Conservation (phyloP, 495 filamentous ascomycete genomes). For the Usnea hakonensis region DNA sequence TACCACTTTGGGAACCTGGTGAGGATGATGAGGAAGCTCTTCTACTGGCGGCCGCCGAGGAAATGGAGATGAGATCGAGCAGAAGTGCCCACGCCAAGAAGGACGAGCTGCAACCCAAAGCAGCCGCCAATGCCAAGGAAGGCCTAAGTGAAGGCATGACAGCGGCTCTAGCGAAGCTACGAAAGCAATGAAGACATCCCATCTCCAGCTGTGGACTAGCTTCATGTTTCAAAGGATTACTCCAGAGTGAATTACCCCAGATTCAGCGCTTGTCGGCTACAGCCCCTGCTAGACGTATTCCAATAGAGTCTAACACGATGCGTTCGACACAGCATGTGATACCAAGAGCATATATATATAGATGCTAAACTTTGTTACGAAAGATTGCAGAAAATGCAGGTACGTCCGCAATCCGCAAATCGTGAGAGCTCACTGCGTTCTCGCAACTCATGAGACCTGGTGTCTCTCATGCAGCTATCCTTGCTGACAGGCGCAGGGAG, state of each 20-base stretch:
- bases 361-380: neutral
- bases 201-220: neutral
- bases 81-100: neutral
- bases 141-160: slow-evolving; percentile 46
- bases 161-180: slow-evolving; percentile 49
- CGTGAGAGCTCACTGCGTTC: neutral
- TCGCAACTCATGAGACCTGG: too few relatives aligned
- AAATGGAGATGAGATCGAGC: slow-evolving; percentile 23
- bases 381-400: neutral
- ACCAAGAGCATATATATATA: neutral
- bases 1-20: slow-evolving; percentile 23
- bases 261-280: neutral
- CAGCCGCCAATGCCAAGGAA: slow-evolving; percentile 27
- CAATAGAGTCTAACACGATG: neutral
- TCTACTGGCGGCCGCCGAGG: slow-evolving; percentile 35
- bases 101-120: slow-evolving; percentile 12
- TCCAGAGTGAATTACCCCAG: neutral
- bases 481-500: neutral
- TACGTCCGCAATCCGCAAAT: neutral
- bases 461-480: neutral
- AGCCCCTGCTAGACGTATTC: neutral
- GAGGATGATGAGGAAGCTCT: slow-evolving; percentile 37
- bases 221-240: neutral
- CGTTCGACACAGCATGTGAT: neutral
- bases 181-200: slow-evolving; percentile 27